Evolutionary conservation across 1,284 basidiomycete species (phyloP), one percentile per base, ranked within the genome.

Genomic region (Austroboletus novae-zelandiae): DNA sequence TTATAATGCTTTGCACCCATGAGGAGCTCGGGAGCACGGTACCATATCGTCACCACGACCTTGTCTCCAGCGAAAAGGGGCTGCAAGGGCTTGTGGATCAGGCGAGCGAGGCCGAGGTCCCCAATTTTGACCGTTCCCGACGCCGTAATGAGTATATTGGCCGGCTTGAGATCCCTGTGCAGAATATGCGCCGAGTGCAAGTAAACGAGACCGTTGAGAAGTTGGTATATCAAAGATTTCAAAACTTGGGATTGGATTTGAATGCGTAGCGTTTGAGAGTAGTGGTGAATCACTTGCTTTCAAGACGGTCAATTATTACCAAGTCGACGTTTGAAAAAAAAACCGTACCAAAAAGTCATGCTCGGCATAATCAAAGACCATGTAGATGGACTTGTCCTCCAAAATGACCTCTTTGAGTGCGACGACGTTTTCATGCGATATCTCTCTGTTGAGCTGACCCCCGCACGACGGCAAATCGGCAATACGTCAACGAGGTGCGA

Each of bases 41-140:
- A 99, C 96, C 96, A 99, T 61, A 99, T 98, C 0, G 97, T 99
- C 3, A 99, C 97, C 32, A 99, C 97, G 11, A 99, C 95, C 68
- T 98, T 98, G 74, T 99, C 96, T 18, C 93, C 93, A 1, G 84
- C 81, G 67, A 91, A 84, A 2, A 97, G 75, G 0, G 91, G 86
- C 62, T 94, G 91, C 0, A 97, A 75, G 4, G 94, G 94, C 49
- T 89, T 83, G 57, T 89, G 84, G 46, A 89, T 86, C 8, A 98
- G 77, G 35, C 97, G 81, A 0, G 97, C 97, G 8, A 99, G 80
- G 31, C 97, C 97, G 1, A 99, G 75, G 70, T 99, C 97, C 15
- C 95, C 97, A 45, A 99, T 98, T 72, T 99, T 99, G 65, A 99
- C 95, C 15, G 94, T 82, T 0, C 97, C 97, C 11, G 71, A 65